These are phyloP conservation scores for Exophiala viscosa DNA, from an alignment of 2,329 filamentous ascomycete species.

Conservation along the genomic window DNA sequence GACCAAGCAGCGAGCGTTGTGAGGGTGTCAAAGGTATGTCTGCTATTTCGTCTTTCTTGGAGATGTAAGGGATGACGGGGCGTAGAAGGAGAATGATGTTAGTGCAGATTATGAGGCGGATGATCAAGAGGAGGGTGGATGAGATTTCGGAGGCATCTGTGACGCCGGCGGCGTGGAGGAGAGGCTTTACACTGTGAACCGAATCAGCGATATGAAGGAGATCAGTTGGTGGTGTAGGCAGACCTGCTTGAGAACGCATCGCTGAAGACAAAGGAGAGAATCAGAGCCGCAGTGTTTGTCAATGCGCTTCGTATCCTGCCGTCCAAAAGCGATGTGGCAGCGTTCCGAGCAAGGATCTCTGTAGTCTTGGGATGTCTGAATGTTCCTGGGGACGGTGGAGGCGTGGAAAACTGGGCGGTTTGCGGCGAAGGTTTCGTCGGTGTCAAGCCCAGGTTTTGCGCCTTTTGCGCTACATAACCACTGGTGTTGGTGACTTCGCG, in stretches of 20 bases:
- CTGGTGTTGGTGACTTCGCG: conserved; percentile 5
- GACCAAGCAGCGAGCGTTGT: conserved; percentile 78
- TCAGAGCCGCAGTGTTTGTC: conserved; percentile 61
- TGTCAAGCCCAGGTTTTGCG: neutral
- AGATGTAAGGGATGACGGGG: conserved; percentile 58
- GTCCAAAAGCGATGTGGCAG: conserved; percentile 73
- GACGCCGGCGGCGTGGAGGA: conserved; percentile 35
- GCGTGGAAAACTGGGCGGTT: conserved; percentile 25
- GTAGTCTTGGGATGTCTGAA: conserved; percentile 88
- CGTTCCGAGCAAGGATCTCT: conserved; percentile 79
- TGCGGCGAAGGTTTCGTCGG: conserved; percentile 6
- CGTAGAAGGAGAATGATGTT: conserved; percentile 69
- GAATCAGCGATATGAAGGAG: conserved; percentile 6
- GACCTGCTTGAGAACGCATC: conserved; percentile 23
- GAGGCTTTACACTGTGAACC: conserved; percentile 32
- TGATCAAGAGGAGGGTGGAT: conserved; percentile 48
- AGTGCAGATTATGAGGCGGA: conserved; percentile 61
- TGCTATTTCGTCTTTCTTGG: conserved; percentile 69
- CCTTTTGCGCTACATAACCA: neutral
- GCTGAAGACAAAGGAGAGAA: conserved; percentile 46
- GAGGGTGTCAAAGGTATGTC: conserved; percentile 90
- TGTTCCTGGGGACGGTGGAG: conserved; percentile 57
- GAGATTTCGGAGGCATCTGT: conserved; percentile 33
- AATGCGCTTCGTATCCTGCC: conserved; percentile 68
- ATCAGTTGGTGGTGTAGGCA: neutral